Evolutionary conservation across 2,329 filamentous ascomycete genomes (phyloP), one percentile per base, ranked within the genome.

Genomic region (Cadophora sp.): DNA sequence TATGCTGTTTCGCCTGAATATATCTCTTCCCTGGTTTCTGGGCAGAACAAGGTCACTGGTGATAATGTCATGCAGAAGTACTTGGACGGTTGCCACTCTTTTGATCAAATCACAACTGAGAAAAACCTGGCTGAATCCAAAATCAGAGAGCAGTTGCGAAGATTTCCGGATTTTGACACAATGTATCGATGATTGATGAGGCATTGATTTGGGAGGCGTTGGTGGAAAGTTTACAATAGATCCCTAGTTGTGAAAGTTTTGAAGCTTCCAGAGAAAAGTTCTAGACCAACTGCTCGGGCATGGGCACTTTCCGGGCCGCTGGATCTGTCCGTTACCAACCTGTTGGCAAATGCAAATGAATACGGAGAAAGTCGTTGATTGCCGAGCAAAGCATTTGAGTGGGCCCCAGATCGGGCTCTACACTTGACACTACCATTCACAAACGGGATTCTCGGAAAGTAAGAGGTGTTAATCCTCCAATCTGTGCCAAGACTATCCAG

Each of bases 81-180:
- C 75, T 84, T 91, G 13, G 91, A 95, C 78, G 93, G 92, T 0
- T 85, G 85, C 71, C 91, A 93, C 76, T 88, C 86, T 73, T 91
- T 95, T 78, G 93, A 96, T 80, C 89, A 94, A 82, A 93, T 95
- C 71, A 92, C 92, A 75, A 91, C 89, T 0, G 91, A 94, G 80
- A 83, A 89, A 77, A 89, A 90, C 69, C 76, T 93, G 76, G 87
- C 86, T 7, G 90, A 94, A 75, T 84, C 83, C 66, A 89, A 91
- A 74, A 88, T 94, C 18, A 83, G 93, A 80, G 87, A 88, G 45
- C 88, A 85, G 77, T 79, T 96, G 58, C 89, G 87, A 78, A 83
- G 81, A 43, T 80, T 89, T 39, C 83, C 82, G 2, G 78, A 78
- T 72, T 73, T 79, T n/a, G 75, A 78, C 59, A 77, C 79, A 66